Evolutionary conservation across 2,329 filamentous ascomycete species (phyloP), one percentile per base, ranked within the genome.

Genomic region (Mycosphaerelloides madeirae): DNA sequence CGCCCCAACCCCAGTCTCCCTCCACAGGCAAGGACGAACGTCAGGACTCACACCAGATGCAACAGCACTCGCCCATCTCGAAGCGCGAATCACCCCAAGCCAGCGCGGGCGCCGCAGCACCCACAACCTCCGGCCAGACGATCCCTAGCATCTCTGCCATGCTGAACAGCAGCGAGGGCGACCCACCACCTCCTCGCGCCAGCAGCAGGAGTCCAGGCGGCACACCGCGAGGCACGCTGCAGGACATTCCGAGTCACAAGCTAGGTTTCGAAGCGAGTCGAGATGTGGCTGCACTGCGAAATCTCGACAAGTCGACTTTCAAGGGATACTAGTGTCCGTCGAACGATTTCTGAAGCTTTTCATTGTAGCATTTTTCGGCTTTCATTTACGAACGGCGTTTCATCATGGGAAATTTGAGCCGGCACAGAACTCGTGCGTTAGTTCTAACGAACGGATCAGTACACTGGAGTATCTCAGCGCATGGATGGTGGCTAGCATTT

Each of bases 131-230:
- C 16, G 59, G 55, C 14, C 61, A 63, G 22, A 66, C 62, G 14
- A 77, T 81, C 20, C 79, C 79, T 7, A 76, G 73, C 52, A 78
- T 80, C 44, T 72, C 65, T 13, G 63, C 74, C 9, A 65, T 72
- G 48, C 66, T 72, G 42, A 71, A 69, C 46, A 64, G 59, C 29
- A 54, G 56, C 14, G 55, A 52, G 31, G 49, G 51, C 31, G 53
- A 47, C 5, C 50, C 43, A 29, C 58, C 56, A 18, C 50, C 46
- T 31, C 52, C 44, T 38, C 56, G 54, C 32, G 56, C 48, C 15
- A 61, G 53, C 44, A 65, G 63, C 45, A 53, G 55, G 20, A 65
- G 58, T 39, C 61, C 64, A 0, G 49, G 51, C 20, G 51, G 53
- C 22, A 57, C 56, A 3, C 48, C 57, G 2, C 55, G 54, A 3